Conservation (phyloP, 2,329 filamentous ascomycete genomes). For the Aotearoamyces nothofagi region DNA sequence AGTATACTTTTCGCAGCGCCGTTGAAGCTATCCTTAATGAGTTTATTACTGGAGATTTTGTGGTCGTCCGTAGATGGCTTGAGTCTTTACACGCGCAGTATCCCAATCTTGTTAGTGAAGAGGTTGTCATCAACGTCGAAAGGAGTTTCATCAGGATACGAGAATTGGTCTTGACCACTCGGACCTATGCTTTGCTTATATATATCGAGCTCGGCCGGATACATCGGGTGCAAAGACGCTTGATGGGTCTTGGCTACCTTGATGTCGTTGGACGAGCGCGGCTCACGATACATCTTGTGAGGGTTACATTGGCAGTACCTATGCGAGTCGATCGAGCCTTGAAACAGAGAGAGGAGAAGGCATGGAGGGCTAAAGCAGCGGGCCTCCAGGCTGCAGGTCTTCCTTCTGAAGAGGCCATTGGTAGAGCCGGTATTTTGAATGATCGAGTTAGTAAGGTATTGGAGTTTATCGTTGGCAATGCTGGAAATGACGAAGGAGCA, state of each 20-base stretch:
- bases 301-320: conserved; percentile 23
- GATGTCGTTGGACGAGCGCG: conserved; percentile 22
- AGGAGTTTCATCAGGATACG: conserved; percentile 21
- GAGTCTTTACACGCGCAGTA: conserved; percentile 21
- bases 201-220: conserved; percentile 24
- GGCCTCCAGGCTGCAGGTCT: conserved; percentile 21
- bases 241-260: conserved; percentile 23
- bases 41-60: conserved; percentile 24
- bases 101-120: conserved; percentile 21
- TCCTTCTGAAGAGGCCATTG: conserved; percentile 13
- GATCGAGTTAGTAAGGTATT: conserved; percentile 23
- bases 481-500: conserved; percentile 23
- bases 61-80: conserved; percentile 20
- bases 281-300: conserved; percentile 22
- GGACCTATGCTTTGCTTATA: conserved; percentile 23
- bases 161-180: conserved; percentile 22
- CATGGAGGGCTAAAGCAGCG: conserved; percentile 21
- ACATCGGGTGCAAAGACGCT: conserved; percentile 21
- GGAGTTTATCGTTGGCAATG: conserved; percentile 23
- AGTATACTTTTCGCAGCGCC: conserved; percentile 22
- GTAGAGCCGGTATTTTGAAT: conserved; percentile 21
- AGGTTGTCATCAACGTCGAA: conserved; percentile 22
- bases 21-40: conserved; percentile 23
- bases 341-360: conserved; percentile 21
- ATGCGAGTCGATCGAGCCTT: conserved; percentile 24